Evolutionary conservation across 148 eudicot genomes (phyloP).

Genomic region (Camellia sinensis): DNA sequence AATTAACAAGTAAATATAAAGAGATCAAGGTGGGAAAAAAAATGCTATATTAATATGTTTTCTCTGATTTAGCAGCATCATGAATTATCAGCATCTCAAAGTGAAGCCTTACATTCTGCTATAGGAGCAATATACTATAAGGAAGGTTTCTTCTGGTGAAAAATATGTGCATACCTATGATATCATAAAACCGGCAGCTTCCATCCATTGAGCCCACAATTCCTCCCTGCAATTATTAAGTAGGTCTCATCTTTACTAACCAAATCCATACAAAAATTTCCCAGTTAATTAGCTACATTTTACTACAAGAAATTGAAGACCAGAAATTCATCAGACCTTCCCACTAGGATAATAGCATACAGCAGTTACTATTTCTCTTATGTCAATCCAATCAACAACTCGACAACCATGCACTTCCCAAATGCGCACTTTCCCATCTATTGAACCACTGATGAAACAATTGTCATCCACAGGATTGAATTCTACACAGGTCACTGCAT

Average conservation of each 20-base stretch:
- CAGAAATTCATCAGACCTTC: constrained; percentile 47
- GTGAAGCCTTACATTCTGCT: background rate
- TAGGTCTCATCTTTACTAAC: background rate
- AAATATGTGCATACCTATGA: constrained; percentile 40
- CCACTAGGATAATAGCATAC: constrained; percentile 79
- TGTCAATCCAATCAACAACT: constrained; percentile 85
- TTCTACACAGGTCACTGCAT: constrained; percentile 80
- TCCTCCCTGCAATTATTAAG: constrained; percentile 49
- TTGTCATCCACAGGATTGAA: constrained; percentile 72
- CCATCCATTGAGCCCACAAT: constrained; percentile 73
- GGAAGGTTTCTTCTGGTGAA: background rate
- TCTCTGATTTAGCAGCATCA: too few relatives aligned
- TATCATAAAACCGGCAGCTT: constrained; percentile 60
- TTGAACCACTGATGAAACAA: constrained; percentile 85
- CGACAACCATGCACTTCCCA: constrained; percentile 63
- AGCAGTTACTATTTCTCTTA: constrained; percentile 85
- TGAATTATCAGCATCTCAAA: background rate
- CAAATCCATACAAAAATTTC: background rate
- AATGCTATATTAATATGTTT: too few relatives aligned
- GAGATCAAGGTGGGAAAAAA: background rate
- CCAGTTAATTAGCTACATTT: background rate
- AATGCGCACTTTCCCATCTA: constrained; percentile 88
- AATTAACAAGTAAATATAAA: background rate
- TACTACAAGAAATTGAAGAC: background rate
- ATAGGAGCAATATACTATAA: background rate